Evolutionary conservation across 139 green algal genomes (phyloP), one percentile per base, ranked within the genome.

Genomic region (Tetradesmus lagerheimii): DNA sequence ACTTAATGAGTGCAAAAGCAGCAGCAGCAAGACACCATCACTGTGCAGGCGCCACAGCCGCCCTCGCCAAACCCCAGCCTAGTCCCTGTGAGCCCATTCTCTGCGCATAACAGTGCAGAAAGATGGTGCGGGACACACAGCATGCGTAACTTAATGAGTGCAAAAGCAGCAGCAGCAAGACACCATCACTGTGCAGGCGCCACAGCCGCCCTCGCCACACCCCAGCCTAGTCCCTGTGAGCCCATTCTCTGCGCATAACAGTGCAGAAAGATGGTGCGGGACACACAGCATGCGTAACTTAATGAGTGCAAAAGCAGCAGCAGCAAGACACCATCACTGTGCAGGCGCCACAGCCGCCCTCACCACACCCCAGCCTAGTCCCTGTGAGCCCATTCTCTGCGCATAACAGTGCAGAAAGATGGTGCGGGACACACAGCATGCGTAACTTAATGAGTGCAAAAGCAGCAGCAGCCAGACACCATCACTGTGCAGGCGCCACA

Each of bases 401-500:
- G 93, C 75, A 87, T 11, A 83, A 89, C 25, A 62, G 12, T 35
- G 64, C 47, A 39, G 35, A 15, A 20, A 20, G 0, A 80, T 11
- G 35, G 0, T 20, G 41, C 29, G 27, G 45, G 37, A 41, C 27
- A 79, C 0, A n/a, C n/a, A n/a, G n/a, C n/a, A n/a, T n/a, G n/a
- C n/a, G n/a, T n/a, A n/a, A n/a, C n/a, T n/a, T n/a, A n/a, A n/a
- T n/a, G n/a, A n/a, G n/a, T n/a, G n/a, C n/a, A n/a, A n/a, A n/a
- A n/a, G n/a, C n/a, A n/a, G n/a, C n/a, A n/a, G n/a, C n/a, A n/a
- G n/a, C n/a, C n/a, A n/a, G 94, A 98, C 31, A 99, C 91, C 96
- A 99, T 98, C 31, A 99, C 96, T 11, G 98, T 99, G 93, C 98
- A 99, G 2, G 98, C 98, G 3, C 98, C 98, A 89, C 98, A 99